phyloP scores from a whole-genome alignment of 192 early-diverging fungal genomes.

The Umbelopsis sp. region DNA sequence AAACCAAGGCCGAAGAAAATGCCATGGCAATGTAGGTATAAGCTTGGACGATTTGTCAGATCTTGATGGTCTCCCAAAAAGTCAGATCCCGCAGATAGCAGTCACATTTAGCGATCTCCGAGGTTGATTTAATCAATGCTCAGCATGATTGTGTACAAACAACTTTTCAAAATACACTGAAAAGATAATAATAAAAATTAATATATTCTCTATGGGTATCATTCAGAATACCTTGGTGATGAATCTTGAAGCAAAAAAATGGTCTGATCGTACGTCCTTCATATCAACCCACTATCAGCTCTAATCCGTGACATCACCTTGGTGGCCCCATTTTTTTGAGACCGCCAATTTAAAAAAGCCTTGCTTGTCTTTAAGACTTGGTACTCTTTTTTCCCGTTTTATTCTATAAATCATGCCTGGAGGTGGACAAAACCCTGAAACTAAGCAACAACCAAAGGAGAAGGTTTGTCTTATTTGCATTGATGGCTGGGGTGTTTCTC shows the following conservation, averaged over 20 bases:
- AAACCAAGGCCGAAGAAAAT: conserved; percentile 84
- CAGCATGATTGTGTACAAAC: not conserved
- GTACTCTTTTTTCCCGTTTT: conserved; percentile 26
- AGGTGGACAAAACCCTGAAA: conserved; percentile 39
- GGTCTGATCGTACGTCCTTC: too few relatives aligned
- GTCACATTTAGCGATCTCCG: not conserved
- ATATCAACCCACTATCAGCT: too few relatives aligned
- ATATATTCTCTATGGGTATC: not conserved
- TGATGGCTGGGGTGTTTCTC: conserved; percentile 97
- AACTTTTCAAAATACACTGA: too few relatives aligned
- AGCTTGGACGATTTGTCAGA: conserved; percentile 15
- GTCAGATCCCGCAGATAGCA: not conserved
- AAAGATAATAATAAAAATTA: not conserved
- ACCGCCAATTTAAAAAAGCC: not conserved
- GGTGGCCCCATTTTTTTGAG: conserved; percentile 10
- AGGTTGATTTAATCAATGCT: not conserved
- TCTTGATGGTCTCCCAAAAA: not conserved
- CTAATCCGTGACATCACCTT: too few relatives aligned
- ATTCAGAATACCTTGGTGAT: not conserved
- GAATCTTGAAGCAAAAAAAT: too few relatives aligned
- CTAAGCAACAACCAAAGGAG: conserved; percentile 44
- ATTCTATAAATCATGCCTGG: conserved; percentile 36
- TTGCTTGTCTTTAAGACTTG: too few relatives aligned
- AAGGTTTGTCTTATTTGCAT: conserved; percentile 92
- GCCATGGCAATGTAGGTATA: conserved; percentile 52